phyloP scores from a whole-genome alignment of 2,329 filamentous ascomycete genomes.

The Cadophora sp. region DNA sequence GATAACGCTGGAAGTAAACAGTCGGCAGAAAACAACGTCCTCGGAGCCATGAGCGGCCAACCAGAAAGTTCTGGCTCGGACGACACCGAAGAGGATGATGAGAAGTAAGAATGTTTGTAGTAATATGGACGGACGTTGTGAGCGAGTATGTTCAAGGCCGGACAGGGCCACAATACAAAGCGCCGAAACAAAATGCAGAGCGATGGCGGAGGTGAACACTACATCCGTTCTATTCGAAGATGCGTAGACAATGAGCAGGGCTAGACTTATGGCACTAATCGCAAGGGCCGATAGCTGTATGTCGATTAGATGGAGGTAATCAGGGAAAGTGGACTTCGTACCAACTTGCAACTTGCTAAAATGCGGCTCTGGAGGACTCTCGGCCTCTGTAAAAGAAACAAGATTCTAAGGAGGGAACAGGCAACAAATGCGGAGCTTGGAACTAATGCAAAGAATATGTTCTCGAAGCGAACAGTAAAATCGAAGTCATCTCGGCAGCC shows the following conservation, averaged over 20 bases:
- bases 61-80: conserved; percentile 27
- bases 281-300: not conserved
- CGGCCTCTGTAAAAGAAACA: not conserved
- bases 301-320: not conserved
- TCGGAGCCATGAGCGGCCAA: not conserved
- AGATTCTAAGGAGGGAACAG: not conserved
- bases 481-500: conserved; percentile 31
- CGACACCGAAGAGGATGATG: conserved; percentile 23
- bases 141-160: conserved; percentile 26
- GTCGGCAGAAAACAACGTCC: not conserved
- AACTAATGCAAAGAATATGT: conserved; percentile 23
- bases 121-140: conserved; percentile 24
- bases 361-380: not conserved
- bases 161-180: conserved; percentile 17
- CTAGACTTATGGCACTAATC: not conserved
- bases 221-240: not conserved
- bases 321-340: not conserved
- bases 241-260: not conserved
- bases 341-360: not conserved
- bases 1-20: conserved; percentile 22
- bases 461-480: conserved; percentile 32
- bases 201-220: not conserved
- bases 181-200: not conserved
- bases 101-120: conserved; percentile 26
- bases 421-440: conserved; percentile 22